phyloP scores from a whole-genome alignment of 1,284 basidiomycete genomes.

The Omphalotus olearius region DNA sequence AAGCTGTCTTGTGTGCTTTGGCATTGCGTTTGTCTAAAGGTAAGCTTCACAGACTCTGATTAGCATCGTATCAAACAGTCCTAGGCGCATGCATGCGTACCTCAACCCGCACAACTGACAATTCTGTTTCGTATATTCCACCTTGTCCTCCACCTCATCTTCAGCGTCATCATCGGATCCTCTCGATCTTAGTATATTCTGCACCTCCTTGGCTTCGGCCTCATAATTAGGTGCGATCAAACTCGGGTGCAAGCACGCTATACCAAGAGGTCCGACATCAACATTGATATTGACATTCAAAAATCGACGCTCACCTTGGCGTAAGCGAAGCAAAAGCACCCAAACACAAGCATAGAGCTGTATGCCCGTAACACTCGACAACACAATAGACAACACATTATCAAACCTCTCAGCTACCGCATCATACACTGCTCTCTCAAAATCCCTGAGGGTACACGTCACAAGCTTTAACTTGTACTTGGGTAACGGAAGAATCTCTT shows the following conservation, averaged over 20 bases:
- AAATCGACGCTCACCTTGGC: conserved; percentile 2
- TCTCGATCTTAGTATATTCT: no score
- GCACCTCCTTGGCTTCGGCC: not conserved
- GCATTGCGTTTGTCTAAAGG: no score
- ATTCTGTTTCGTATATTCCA: not conserved
- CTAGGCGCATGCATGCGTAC: no score
- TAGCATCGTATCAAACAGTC: no score
- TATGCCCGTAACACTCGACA: no score
- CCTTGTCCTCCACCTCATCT: not conserved
- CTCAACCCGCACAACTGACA: no score
- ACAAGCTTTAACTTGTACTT: not conserved
- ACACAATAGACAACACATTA: not conserved
- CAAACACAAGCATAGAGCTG: not conserved
- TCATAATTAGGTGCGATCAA: not conserved
- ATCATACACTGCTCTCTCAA: conserved; percentile 1
- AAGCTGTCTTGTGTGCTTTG: no score
- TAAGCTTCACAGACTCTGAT: no score
- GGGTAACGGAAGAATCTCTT: not conserved
- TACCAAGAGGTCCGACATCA: not conserved
- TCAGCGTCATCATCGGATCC: not conserved
- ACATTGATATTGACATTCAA: no score
- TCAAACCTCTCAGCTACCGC: not conserved
- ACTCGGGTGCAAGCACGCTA: not conserved
- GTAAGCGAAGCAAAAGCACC: conserved; percentile 4
- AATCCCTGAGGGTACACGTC: not conserved